Base-by-base conservation (phyloP, 2,329 filamentous ascomycete species). In the Claviceps sp. region DNA sequence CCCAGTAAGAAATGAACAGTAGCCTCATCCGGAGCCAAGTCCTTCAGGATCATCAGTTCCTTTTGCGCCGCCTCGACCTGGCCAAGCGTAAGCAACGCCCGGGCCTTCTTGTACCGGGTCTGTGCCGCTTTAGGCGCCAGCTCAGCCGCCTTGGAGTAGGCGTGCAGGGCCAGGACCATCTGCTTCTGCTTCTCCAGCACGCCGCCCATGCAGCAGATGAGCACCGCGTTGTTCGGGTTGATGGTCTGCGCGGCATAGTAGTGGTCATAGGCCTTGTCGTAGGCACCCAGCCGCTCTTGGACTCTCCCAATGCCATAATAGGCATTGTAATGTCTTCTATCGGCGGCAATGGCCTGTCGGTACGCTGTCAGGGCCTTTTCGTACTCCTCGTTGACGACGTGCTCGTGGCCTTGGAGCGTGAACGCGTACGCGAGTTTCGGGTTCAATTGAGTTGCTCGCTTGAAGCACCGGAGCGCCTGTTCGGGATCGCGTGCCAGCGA, bases 1-100 rank as follows among this genome's bases (percentile, higher is more conserved):
- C 90, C 94, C 41, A 98, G 81, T 56, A 95, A 73, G 72, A 96
- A 98, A 70, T 96, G 93, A 40, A 98, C 90, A 61, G 90, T 95
- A 4, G 91, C 88, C 67, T 97, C 91, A 62, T 98, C 90, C 0
- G 93, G 91, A 5, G 89, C 90, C 56, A 95, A 76, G 59, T 95
- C 88, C 63, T 94, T 93, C 54, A 98, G 71, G n/a, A 90, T 78
- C 66, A 89, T 82, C 51, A 98, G 73, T 65, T 98, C 93, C 26
- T 78, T 77, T 57, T 94, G 77, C 0, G 93, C 93, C 47, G 82
- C 76, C 38, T 86, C 76, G 46, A 86, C 76, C 67, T 74, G 82
- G 58, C 71, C 80, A 26, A 95, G 73, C 52, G 85, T 84, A 72
- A 97, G 82, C 47, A 97, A 72, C 14, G 87, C 86, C 49, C 90